Base-by-base conservation (phyloP, 441 rosid genomes). In the Viola pubescens region DNA sequence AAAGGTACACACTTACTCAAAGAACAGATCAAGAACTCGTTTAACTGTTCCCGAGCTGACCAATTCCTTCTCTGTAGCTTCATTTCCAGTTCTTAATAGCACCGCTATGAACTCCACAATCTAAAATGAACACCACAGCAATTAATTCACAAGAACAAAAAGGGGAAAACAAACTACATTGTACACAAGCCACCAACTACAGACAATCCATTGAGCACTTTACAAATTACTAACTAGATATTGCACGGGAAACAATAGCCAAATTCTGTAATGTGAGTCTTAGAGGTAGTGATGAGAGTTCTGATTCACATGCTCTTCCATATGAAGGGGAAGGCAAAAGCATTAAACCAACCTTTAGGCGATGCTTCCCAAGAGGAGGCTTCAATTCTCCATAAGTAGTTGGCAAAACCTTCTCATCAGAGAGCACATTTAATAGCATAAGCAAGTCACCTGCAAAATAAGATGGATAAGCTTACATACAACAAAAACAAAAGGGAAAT, bases 301-400 rank as follows among this genome's bases (percentile, higher is more conserved):
- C 13, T 9, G n/a, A 41, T 56, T 19, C 46, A 14, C 44, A 48
- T 5, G 39, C 39, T 3, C 41, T 53, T 60, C 52, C 51, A 55
- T 7, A 66, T 43, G 47, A 68, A 59, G 71, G 9, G 14, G 11
- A 69, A 41, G 49, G 7, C 11, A 39, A 69, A 56, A 70, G 41
- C 55, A 74, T 26, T 46, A 69, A 72, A 56, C 72, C 58, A 38
- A 94, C 99, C 99, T 91, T 94, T 48, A 94, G 79, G n/a, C 99
- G 97, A 75, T 91, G 95, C 76, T 91, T 91, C 68, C 99, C 98
- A 41, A 94, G 89, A 64, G 99, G 99, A 44, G 99, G 99, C 77
- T 78, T 85, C 72, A 94, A 70, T 66, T 85, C 88, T 49, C 97
- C 98, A 66, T 81, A 94, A 7, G 98, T 82, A n/a, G 99, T 94